phyloP scores from a whole-genome alignment of 1,284 basidiomycete genomes.

The Ustilago curta region DNA sequence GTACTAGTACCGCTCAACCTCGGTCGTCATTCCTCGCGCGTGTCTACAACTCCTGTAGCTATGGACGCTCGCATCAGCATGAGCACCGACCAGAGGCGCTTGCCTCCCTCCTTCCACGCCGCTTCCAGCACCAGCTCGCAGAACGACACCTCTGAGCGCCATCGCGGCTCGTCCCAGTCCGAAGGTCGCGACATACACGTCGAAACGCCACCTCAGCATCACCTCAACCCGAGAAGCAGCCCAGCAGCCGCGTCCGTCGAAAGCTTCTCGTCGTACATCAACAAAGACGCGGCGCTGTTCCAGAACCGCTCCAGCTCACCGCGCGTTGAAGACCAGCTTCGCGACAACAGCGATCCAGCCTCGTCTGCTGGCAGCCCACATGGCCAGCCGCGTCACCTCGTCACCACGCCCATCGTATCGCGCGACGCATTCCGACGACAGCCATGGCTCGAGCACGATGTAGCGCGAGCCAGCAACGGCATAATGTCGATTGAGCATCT shows the following conservation, averaged over 20 bases:
- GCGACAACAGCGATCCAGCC: constrained; percentile 43
- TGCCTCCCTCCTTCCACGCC: constrained; percentile 15
- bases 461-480: constrained; percentile 5
- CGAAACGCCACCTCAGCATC: constrained; percentile 26
- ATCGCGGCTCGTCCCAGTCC: constrained; percentile 34
- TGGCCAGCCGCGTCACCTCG: constrained; percentile 35
- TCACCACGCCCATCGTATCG: constrained; percentile 42
- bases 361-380: constrained; percentile 32
- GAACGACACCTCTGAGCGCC: constrained; percentile 13
- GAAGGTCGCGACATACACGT: constrained; percentile 27
- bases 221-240: constrained; percentile 35
- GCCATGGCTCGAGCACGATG: constrained; percentile 28
- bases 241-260: constrained; percentile 52
- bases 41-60: neutral
- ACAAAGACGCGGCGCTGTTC: constrained; percentile 49
- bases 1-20: neutral
- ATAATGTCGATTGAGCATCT: constrained; percentile 45
- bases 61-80: constrained; percentile 20
- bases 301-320: constrained; percentile 54
- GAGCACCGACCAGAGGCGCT: constrained; percentile 20
- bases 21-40: constrained; percentile 1
- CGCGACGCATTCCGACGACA: constrained; percentile 48
- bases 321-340: constrained; percentile 42
- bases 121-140: constrained; percentile 2
- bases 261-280: constrained; percentile 57